phyloP scores from a whole-genome alignment of 768 basidiomycete species.

The Sporobolomyces pararoseus region DNA sequence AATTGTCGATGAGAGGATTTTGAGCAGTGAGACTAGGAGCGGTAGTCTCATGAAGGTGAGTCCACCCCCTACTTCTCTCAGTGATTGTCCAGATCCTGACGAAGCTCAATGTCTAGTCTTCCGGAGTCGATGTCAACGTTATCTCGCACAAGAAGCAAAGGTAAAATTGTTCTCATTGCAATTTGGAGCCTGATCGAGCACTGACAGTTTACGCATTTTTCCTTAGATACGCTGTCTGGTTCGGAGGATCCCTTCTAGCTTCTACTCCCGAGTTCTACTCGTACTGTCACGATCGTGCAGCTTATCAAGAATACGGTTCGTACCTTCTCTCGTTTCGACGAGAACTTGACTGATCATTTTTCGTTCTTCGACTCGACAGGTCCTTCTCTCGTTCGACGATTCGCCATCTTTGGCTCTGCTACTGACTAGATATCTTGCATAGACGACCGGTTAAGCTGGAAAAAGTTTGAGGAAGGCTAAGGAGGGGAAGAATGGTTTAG shows the following conservation, averaged over 20 bases:
- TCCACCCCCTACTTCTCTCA: slow-evolving; percentile 8
- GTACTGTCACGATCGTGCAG: slow-evolving; percentile 59
- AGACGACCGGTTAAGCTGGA: not conserved
- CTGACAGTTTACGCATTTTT: too few relatives aligned
- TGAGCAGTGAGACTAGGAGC: slow-evolving; percentile 67
- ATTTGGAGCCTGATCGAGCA: too few relatives aligned
- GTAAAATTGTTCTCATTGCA: not conserved
- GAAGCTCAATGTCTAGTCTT: slow-evolving; percentile 59
- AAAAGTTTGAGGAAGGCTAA: too few relatives aligned
- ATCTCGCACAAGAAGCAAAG: slow-evolving; percentile 97
- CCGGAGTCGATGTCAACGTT: slow-evolving; percentile 95
- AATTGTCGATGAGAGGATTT: slow-evolving; percentile 83
- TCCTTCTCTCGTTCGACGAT: slow-evolving; percentile 83
- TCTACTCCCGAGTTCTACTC: slow-evolving; percentile 95
- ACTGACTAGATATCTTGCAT: slow-evolving; percentile 23
- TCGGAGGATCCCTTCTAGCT: slow-evolving; percentile 89
- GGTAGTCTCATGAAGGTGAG: slow-evolving; percentile 72
- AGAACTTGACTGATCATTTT: too few relatives aligned
- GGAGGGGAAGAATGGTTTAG: not conserved
- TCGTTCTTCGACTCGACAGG: not conserved
- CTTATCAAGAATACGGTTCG: slow-evolving; percentile 38
- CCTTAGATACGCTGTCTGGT: slow-evolving; percentile 79
- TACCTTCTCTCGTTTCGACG: not conserved
- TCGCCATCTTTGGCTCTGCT: slow-evolving; percentile 74
- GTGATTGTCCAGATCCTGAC: slow-evolving; percentile 1